Evolutionary conservation across 495 filamentous ascomycete species (phyloP), one percentile per base, ranked within the genome.

Genomic region (Lophiostoma macrostomum): DNA sequence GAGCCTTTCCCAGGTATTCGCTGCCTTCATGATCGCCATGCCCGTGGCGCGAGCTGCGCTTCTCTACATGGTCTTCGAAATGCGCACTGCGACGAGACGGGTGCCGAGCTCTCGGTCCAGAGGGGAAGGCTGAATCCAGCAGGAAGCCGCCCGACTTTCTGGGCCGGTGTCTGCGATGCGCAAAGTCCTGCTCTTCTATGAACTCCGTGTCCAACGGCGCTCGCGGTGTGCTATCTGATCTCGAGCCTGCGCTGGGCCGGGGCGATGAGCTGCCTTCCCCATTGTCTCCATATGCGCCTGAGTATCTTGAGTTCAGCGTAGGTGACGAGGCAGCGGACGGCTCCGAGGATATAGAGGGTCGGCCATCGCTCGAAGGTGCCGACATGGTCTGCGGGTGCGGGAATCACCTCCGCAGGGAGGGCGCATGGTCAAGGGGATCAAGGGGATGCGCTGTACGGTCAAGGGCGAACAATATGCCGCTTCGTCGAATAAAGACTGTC

Each of bases 141-240:
- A 69, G 43, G 40, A 69, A 69, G 22, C 67, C 65, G n/a, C 64
- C 67, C 0, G 67, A 67, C 25, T 28, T 55, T 37, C 62, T 29
- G 8, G 22, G 29, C 7, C 61, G 39, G n/a, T 64, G 58, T 40
- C 49, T 50, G 10, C 51, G 36, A 14, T 41, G 23, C 18, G 47
- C 49, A 34, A 63, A 58, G 38, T 59, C 60, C 30, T 56, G 55
- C 20, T 46, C 54, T 55, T 56, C 44, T 50, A 55, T 38, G 30
- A 19, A 25, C 27, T 56, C 50, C 8, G 5, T 12, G n/a, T 7
- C 34, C 12, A 54, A 45, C 4, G 12, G 19, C 13, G 22, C 1
- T 31, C 14, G 24, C 32, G 25, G 24, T 40, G 30, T 1, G 37
- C 24, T 23, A 30, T 34, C 4, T 20, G 27, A 36, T 32, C 49